phyloP scores from a whole-genome alignment of 352 stramenopile species.

The Phytophthora chlamydospora region DNA sequence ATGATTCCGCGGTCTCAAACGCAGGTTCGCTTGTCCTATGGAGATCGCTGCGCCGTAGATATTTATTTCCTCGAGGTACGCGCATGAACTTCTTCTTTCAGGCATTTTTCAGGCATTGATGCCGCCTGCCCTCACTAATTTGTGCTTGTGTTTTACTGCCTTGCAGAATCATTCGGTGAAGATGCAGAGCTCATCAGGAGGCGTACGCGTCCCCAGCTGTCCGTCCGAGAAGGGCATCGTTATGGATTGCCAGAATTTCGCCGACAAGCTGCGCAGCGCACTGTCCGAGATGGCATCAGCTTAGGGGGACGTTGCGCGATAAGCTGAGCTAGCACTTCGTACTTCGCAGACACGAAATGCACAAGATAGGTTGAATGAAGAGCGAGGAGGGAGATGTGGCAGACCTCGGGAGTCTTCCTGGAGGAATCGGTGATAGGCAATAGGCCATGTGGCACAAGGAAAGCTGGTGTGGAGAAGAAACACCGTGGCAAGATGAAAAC shows the following conservation, averaged over 20 bases:
- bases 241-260: conserved; percentile 81
- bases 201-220: conserved; percentile 80
- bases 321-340: background rate
- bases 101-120: background rate
- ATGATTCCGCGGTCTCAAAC: conserved; percentile 88
- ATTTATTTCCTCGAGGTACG: conserved; percentile 91
- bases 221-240: conserved; percentile 72
- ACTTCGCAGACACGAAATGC: no score
- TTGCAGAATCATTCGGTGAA: conserved; percentile 82
- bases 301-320: conserved; percentile 35
- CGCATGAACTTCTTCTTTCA: background rate
- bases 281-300: conserved; percentile 88
- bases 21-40: conserved; percentile 84
- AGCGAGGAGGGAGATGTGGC: conserved; percentile 15
- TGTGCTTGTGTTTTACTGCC: conserved; percentile 2
- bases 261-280: conserved; percentile 81
- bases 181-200: conserved; percentile 81
- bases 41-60: conserved; percentile 86
- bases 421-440: conserved; percentile 28
- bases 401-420: conserved; percentile 11
- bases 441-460: conserved; percentile 23
- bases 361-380: conserved; percentile 10
- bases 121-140: conserved; percentile 15
- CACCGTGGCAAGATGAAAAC: conserved; percentile 1
- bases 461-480: conserved; percentile 18